Conservation (phyloP, 306 rosid species). For the Canavalia gladiata region DNA sequence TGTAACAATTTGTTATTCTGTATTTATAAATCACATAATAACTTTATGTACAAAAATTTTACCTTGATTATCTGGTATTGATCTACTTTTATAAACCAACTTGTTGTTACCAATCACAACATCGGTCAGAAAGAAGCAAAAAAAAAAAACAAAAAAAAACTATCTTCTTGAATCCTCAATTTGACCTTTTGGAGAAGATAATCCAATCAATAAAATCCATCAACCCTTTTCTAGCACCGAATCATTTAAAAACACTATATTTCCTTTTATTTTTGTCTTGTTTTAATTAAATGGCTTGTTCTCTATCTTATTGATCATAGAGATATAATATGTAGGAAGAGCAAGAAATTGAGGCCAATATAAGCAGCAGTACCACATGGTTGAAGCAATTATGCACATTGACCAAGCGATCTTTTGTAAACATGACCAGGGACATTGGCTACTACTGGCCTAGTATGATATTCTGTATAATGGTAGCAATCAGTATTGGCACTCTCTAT, state of each 20-base stretch:
- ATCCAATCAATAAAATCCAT: neutral
- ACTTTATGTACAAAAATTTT: neutral
- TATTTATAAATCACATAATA: neutral
- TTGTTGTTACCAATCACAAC: neutral
- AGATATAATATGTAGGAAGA: slow-evolving; percentile 64
- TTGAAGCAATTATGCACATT: slow-evolving; percentile 69
- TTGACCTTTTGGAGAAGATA: neutral
- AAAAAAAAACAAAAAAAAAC: neutral
- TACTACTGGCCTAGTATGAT: slow-evolving; percentile 78
- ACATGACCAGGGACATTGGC: slow-evolving; percentile 83
- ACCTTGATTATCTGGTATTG: neutral
- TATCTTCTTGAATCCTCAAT: neutral
- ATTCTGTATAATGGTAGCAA: slow-evolving; percentile 53
- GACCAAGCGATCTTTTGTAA: slow-evolving; percentile 69
- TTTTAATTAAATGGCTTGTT: neutral
- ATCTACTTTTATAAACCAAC: neutral
- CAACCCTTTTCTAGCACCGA: neutral
- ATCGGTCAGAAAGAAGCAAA: neutral
- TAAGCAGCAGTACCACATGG: slow-evolving; percentile 57
- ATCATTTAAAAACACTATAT: neutral
- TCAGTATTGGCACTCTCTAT: slow-evolving; percentile 66
- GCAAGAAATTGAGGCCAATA: slow-evolving; percentile 49
- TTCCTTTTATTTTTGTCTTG: neutral
- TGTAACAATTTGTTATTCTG: slow-evolving; percentile 51
- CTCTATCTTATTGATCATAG: neutral